Conservation (phyloP, 2,329 filamentous ascomycete species). For the Coniella lustricola region DNA sequence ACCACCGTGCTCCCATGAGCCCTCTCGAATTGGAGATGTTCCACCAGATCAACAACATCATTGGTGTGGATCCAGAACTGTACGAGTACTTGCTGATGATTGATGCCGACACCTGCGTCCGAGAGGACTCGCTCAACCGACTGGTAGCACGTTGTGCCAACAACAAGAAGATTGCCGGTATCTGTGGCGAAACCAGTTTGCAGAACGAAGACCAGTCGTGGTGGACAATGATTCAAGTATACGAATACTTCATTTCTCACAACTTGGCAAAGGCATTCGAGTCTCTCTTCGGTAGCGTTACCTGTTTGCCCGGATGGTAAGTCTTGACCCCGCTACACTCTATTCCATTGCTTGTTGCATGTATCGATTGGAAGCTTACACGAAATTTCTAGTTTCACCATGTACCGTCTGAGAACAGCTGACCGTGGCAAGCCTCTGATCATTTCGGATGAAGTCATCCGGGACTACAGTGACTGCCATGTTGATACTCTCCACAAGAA, state of each 20-base stretch:
- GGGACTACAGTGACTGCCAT: constrained; percentile 80
- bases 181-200: constrained; percentile 92
- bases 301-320: constrained; percentile 97
- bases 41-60: constrained; percentile 98
- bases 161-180: constrained; percentile 92
- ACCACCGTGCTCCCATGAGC: constrained; percentile 89
- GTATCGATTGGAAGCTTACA: constrained; percentile 28
- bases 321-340: constrained; percentile 31
- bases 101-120: constrained; percentile 92
- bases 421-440: constrained; percentile 93
- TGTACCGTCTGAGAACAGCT: constrained; percentile 92
- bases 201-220: constrained; percentile 92
- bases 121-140: constrained; percentile 85
- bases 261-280: constrained; percentile 96
- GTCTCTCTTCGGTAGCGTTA: constrained; percentile 94
- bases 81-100: constrained; percentile 98
- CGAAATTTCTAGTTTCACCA: constrained; percentile 68
- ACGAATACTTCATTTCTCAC: constrained; percentile 99
- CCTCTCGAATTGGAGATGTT: constrained; percentile 97
- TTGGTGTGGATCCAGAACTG: constrained; percentile 92
- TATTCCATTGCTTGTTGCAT: constrained; percentile 1
- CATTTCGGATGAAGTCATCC: constrained; percentile 80
- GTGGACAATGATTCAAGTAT: constrained; percentile 99
- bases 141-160: constrained; percentile 89
- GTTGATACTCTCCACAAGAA: constrained; percentile 97